A percentile compares a stretch with the other conserved stretches of the same genome.
phyloP scores from a whole-genome alignment of 805 yeast genomes.

The Cyberlindnera bimundalis region DNA sequence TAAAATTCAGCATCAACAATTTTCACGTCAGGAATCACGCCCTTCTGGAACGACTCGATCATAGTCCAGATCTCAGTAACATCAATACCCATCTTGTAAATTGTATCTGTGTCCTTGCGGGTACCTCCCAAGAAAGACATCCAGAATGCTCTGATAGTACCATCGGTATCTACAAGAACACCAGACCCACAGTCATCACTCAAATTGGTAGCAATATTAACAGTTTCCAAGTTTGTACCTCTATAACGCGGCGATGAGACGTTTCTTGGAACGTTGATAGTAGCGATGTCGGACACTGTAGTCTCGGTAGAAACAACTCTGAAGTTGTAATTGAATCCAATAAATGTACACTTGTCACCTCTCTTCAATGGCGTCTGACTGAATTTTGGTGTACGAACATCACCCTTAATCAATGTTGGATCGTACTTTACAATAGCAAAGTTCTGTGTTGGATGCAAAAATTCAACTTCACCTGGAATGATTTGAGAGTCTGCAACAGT shows the following conservation, averaged over 20 bases:
- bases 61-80: conserved; percentile 60
- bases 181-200: conserved; percentile 79
- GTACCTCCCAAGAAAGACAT: conserved; percentile 77
- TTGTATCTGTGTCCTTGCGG: conserved; percentile 52
- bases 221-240: conserved; percentile 77
- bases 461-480: conserved; percentile 75
- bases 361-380: conserved; percentile 54
- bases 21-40: conserved; percentile 53
- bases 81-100: conserved; percentile 74
- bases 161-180: conserved; percentile 70
- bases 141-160: conserved; percentile 84
- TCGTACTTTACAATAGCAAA: conserved; percentile 83
- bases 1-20: conserved; percentile 79
- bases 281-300: conserved; percentile 69
- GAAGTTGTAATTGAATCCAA: conserved; percentile 72
- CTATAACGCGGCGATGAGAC: conserved; percentile 74
- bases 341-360: conserved; percentile 74
- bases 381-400: conserved; percentile 65
- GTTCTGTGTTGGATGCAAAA: conserved; percentile 83
- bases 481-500: conserved; percentile 84
- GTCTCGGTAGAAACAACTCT: conserved; percentile 74
- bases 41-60: conserved; percentile 50
- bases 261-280: conserved; percentile 69
- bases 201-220: conserved; percentile 68
- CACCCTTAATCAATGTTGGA: conserved; percentile 67